Evolutionary conservation across 495 filamentous ascomycete species (phyloP), one percentile per base, ranked within the genome.

Genomic region (Friedmanniomyces simplex): DNA sequence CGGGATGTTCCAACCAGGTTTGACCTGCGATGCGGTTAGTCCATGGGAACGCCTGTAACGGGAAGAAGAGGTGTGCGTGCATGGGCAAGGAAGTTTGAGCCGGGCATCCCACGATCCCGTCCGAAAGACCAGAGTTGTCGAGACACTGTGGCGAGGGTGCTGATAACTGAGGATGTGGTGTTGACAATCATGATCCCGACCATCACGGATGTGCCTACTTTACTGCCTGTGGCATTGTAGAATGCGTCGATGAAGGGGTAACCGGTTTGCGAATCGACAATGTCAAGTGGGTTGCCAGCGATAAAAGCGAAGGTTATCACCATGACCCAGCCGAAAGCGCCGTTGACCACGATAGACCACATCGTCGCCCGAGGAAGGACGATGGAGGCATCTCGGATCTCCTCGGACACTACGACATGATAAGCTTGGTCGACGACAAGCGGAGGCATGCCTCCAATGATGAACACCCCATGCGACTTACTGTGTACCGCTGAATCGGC

Each of bases 1-100:
- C 13, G 60, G 60, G 14, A 63, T 72, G 61, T 76, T 52, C 42
- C 47, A 60, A 18, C 16, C 52, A 26, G 43, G n/a, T 47, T 47
- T 28, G 18, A 55, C 24, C 14, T 21, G n/a, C 16, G 34, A 37
- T 16, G 34, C 34, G 8, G 16, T 37, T 16, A 8, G 16, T 8
- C 8, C 8, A 37, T 8, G 8, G 34, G 34, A 16, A 37, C 34
- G 16, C 34, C 34, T 36, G 8, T 8, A 37, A 8, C 34, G 16
- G 8, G 34, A 37, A 16, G 8, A 37, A 37, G 16, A 37, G 8
- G 8, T 16, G 8, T 37, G 34, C 24, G 10, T 34, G 49, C 48
- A 46, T 47, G 30, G 16, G 36, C 7, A 16, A 43, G n/a, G 13
- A 54, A 24, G 51, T 14, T 5, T 43, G 21, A 12, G 13, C 24